Conservation (phyloP, 257 asterid genomes). For the Solanum tarapatanum region DNA sequence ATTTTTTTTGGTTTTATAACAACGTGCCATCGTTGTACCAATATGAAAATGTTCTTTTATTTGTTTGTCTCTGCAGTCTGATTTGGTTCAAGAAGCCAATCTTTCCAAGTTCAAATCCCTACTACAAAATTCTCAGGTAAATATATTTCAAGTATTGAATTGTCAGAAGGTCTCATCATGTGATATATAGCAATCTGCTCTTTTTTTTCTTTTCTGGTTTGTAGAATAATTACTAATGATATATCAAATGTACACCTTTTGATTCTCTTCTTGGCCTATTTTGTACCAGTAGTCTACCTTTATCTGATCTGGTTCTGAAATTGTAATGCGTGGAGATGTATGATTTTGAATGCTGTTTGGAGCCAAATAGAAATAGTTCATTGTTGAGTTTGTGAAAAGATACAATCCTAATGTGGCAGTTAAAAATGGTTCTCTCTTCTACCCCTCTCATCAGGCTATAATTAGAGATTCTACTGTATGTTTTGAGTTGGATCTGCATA, state of each 20-base stretch:
- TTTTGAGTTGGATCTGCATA: background rate
- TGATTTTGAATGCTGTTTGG: background rate
- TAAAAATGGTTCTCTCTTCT: background rate
- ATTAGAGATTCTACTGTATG: background rate
- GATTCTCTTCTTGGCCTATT: background rate
- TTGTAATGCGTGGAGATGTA: background rate
- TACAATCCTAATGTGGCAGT: background rate
- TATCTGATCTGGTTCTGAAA: background rate
- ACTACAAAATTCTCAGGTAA: slow-evolving; percentile 50
- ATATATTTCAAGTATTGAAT: background rate
- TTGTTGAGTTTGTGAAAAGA: background rate
- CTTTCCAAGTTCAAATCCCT: slow-evolving; percentile 46
- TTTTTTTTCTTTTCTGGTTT: background rate
- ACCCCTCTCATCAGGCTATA: background rate
- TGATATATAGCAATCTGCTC: background rate
- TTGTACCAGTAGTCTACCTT: background rate
- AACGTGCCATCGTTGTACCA: background rate
- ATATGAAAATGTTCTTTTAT: background rate
- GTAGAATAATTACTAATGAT: background rate
- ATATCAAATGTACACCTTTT: background rate
- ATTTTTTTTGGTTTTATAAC: background rate
- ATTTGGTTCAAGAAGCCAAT: slow-evolving; percentile 34
- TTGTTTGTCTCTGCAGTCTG: slow-evolving; percentile 19
- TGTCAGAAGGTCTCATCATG: background rate
- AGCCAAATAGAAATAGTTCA: background rate